A percentile compares a stretch with the other conserved stretches of the same genome.
Conservation (phyloP, 257 asterid genomes). For the Penstemon newberryi region DNA sequence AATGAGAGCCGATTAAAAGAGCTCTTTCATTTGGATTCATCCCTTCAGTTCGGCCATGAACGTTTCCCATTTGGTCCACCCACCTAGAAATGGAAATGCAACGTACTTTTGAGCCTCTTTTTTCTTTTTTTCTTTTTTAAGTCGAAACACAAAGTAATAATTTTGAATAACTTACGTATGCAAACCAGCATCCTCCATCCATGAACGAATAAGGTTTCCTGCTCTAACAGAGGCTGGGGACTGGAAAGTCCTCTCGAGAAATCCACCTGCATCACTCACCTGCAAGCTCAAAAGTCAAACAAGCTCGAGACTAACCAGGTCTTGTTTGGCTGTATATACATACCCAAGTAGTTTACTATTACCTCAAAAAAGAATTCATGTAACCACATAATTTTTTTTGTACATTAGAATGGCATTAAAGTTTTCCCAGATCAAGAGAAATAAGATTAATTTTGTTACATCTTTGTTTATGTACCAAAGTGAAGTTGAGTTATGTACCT, state of each 20-base stretch:
- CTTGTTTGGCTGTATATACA: neutral
- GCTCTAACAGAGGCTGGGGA: conserved; percentile 85
- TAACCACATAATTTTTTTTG: neutral
- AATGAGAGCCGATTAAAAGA: conserved; percentile 93
- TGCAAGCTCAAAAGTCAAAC: conserved; percentile 35
- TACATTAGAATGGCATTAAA: conserved; percentile 6
- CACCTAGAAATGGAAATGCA: conserved; percentile 53
- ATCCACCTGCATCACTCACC: conserved; percentile 89
- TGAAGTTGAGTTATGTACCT: conserved; percentile 44
- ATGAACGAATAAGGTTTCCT: conserved; percentile 60
- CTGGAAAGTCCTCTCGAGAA: conserved; percentile 93
- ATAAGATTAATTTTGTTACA: neutral
- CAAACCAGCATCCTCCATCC: conserved; percentile 99
- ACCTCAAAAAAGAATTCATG: neutral
- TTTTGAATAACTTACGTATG: conserved; percentile 52
- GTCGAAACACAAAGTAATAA: neutral
- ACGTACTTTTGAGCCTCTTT: conserved; percentile 8
- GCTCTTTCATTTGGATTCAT: conserved; percentile 76
- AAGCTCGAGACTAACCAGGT: conserved; percentile 11
- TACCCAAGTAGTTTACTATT: neutral
- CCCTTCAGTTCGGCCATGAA: conserved; percentile 90
- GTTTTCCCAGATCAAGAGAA: conserved; percentile 11
- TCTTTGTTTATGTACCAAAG: conserved; percentile 19
- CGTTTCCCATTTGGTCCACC: conserved; percentile 97
- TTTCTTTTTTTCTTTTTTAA: neutral